phyloP scores from a whole-genome alignment of 805 yeast species.

The Candida vartiovaarae region DNA sequence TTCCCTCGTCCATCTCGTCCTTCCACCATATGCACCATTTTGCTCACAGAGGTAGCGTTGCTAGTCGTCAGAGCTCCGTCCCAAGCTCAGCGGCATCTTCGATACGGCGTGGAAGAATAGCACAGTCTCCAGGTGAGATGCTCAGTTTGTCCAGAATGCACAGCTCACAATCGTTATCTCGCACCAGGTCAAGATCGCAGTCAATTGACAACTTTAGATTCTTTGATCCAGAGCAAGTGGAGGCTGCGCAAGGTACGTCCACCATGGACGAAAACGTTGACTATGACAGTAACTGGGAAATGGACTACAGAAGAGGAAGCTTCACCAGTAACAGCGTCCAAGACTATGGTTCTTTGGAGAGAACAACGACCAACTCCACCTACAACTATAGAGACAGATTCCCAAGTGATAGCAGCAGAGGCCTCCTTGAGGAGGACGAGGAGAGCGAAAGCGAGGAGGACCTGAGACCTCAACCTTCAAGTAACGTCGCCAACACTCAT shows the following conservation, averaged over 20 bases:
- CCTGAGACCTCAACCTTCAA: conserved; percentile 21
- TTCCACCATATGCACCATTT: conserved; percentile 62
- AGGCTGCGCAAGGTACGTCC: conserved; percentile 82
- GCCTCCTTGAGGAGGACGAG: conserved; percentile 22
- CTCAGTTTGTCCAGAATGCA: conserved; percentile 21
- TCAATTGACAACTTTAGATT: conserved; percentile 55
- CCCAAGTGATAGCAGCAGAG: conserved; percentile 30
- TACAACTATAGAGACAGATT: conserved; percentile 31
- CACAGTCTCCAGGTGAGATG: conserved; percentile 13
- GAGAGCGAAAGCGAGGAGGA: conserved; percentile 28
- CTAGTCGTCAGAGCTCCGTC: conserved; percentile 4
- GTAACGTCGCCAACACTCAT: conserved; percentile 9
- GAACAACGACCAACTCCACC: conserved; percentile 25
- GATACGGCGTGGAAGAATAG: conserved; percentile 21
- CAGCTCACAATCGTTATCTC: conserved; percentile 5
- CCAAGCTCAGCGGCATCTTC: conserved; percentile 23
- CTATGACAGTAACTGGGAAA: conserved; percentile 72
- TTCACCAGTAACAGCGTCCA: conserved; percentile 22
- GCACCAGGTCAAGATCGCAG: conserved; percentile 29
- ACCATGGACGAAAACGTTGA: conserved; percentile 62
- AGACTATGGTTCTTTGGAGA: conserved; percentile 19
- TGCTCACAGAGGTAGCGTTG: conserved; percentile 4
- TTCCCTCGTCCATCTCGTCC: conserved; percentile 72
- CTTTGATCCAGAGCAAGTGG: conserved; percentile 78
- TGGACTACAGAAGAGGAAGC: conserved; percentile 35